phyloP scores from a whole-genome alignment of 495 filamentous ascomycete species.

The Darksidea phi region DNA sequence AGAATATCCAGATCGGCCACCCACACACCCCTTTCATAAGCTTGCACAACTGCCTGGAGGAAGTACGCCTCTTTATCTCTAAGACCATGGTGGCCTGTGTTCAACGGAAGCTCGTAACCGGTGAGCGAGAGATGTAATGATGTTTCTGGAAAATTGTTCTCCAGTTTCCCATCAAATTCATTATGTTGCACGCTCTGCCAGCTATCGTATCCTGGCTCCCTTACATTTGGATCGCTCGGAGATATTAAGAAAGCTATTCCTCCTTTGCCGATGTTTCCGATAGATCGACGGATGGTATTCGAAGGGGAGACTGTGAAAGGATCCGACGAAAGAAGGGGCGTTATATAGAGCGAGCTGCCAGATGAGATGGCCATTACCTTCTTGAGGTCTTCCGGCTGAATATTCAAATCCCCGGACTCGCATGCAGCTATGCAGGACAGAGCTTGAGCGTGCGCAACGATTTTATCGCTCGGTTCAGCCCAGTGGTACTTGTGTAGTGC shows the following conservation, averaged over 20 bases:
- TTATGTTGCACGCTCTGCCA: background rate
- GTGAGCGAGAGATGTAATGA: constrained; percentile 49
- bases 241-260: background rate
- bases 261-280: constrained; percentile 1
- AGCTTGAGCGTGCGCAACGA: too few relatives aligned
- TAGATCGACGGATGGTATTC: background rate
- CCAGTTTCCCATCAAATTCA: background rate
- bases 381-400: background rate
- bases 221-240: background rate
- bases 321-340: background rate
- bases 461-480: too few relatives aligned
- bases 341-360: background rate
- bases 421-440: background rate
- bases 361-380: background rate
- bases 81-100: constrained; percentile 22
- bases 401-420: background rate
- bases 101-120: constrained; percentile 35
- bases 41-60: constrained; percentile 40
- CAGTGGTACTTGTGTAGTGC: too few relatives aligned
- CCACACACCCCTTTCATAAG: constrained; percentile 42
- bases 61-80: constrained; percentile 36
- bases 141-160: constrained; percentile 39
- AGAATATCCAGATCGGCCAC: constrained; percentile 44
- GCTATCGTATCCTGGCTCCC: background rate
- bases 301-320: background rate